Conservation (phyloP, 1,284 basidiomycete species). For the Leccinum variabile region DNA sequence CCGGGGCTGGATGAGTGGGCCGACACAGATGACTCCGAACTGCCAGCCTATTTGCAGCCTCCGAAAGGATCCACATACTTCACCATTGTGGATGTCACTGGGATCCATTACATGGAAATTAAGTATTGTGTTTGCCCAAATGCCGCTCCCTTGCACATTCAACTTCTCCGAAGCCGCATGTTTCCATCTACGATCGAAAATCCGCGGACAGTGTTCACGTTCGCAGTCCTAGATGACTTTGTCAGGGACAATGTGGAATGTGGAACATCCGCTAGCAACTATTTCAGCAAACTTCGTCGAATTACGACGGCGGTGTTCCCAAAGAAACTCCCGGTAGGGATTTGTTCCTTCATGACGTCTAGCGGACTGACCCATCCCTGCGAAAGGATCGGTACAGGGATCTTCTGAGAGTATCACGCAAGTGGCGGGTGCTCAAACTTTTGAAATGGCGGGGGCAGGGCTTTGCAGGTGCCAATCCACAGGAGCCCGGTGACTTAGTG, state of each 20-base stretch:
- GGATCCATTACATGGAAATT: neutral
- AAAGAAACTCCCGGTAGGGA: neutral
- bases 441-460: neutral
- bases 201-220: neutral
- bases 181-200: neutral
- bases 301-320: neutral
- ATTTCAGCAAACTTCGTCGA: neutral
- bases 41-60: neutral
- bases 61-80: neutral
- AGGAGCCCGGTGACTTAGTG: neutral
- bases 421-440: neutral
- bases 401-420: neutral
- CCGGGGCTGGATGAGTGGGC: neutral
- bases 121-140: neutral
- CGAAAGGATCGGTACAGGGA: neutral
- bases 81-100: neutral
- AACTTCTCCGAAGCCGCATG: neutral
- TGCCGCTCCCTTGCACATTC: neutral
- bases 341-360: neutral
- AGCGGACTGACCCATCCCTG: too few species aligned
- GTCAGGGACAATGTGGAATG: neutral
- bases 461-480: neutral
- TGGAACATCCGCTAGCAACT: neutral
- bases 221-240: neutral
- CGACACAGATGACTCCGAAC: neutral